Evolutionary conservation across 176 grass and related monocot species (phyloP).

Genomic region (Neostapfia colusana): DNA sequence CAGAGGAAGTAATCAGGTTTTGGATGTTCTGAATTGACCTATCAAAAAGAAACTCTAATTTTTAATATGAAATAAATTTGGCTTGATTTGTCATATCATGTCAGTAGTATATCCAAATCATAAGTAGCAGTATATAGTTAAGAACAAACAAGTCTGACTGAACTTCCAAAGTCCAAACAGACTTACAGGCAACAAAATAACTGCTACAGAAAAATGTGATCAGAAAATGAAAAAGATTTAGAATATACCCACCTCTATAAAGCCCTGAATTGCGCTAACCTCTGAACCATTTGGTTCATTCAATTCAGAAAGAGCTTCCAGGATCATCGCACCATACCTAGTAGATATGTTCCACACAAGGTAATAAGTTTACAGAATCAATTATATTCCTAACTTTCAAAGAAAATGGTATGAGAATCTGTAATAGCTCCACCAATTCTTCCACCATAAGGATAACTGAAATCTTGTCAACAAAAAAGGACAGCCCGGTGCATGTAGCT

Average conservation of each 20-base stretch:
- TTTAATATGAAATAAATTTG: background rate
- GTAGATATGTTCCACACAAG: conserved; percentile 27
- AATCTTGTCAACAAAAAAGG: conserved; percentile 11
- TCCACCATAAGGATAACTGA: background rate
- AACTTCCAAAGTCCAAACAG: conserved; percentile 31
- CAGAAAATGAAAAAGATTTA: conserved; percentile 15
- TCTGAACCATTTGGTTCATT: conserved; percentile 85
- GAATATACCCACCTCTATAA: conserved; percentile 63
- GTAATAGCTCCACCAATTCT: background rate
- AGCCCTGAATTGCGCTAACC: conserved; percentile 52
- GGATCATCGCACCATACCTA: conserved; percentile 76
- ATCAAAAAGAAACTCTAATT: background rate
- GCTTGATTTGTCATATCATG: background rate
- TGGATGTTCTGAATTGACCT: background rate
- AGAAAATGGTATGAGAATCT: conserved; percentile 4
- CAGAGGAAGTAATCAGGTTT: too few species aligned
- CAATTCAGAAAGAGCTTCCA: conserved; percentile 73
- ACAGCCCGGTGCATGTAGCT: too few species aligned
- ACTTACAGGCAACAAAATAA: conserved; percentile 17
- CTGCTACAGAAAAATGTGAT: conserved; percentile 17
- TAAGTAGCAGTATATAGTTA: conserved; percentile 11
- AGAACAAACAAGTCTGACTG: conserved; percentile 23
- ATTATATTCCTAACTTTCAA: background rate
- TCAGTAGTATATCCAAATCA: conserved; percentile 12
- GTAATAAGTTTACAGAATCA: conserved; percentile 29